These are phyloP conservation scores for Botryotinia narcissicola DNA, from an alignment of 2,329 filamentous ascomycete species.

Conservation along the genomic window DNA sequence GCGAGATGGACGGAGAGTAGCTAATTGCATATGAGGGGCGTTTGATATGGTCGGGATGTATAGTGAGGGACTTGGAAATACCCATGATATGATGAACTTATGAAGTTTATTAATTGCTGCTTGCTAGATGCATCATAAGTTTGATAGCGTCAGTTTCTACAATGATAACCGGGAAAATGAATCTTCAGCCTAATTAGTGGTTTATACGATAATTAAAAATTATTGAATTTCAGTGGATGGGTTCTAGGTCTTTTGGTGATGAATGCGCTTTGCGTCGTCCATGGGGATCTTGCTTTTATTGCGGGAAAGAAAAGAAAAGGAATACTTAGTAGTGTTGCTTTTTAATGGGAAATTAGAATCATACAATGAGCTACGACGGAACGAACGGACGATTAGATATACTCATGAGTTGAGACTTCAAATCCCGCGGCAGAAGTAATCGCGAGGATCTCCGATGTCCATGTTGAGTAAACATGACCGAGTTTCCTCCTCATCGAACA, in stretches of 20 bases:
- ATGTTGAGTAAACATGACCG: rapidly evolving
- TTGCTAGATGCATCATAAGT: background rate
- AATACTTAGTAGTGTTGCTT: background rate
- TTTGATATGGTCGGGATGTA: background rate
- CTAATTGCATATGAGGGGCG: background rate
- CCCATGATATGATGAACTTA: background rate
- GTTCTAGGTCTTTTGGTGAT: background rate
- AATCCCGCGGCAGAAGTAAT: background rate
- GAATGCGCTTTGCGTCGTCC: background rate
- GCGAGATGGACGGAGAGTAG: too few species aligned
- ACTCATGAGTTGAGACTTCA: background rate
- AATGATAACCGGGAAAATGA: background rate
- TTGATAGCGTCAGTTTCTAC: background rate
- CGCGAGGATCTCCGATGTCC: too few species aligned
- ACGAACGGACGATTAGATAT: background rate
- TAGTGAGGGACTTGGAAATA: background rate
- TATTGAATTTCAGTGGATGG: background rate
- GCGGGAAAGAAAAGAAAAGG: background rate
- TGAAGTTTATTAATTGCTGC: background rate
- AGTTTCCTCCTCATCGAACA: too few species aligned
- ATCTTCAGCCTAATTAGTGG: background rate
- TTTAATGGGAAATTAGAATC: background rate
- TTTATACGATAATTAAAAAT: background rate
- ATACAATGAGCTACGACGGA: background rate
- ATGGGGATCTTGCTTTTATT: background rate